Evolutionary conservation across 1,284 basidiomycete genomes (phyloP), one percentile per base, ranked within the genome.

Genomic region (Ganoderma leucocontextum): DNA sequence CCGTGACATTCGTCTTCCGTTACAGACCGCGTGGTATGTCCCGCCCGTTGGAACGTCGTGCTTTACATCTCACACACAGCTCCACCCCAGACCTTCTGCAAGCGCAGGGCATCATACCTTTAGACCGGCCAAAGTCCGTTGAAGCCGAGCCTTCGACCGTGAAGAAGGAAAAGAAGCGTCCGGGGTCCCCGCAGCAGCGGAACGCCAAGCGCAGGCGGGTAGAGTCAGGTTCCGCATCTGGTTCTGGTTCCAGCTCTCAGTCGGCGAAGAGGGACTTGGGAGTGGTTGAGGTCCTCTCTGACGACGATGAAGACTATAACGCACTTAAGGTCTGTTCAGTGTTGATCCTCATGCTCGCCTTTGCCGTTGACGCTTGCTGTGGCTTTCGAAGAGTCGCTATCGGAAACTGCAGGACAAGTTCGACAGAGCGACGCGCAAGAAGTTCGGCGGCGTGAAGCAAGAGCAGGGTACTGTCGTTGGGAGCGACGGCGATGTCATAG

Each of bases 101-200:
- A 60, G 66, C 66, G 38, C 66, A 67, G 53, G 66, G 55, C 15
- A 60, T 67, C 6, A 58, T 58, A 47, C 66, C 66, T 53, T 36
- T 10, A 22, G 62, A 42, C 25, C 29, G 36, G 22, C 33, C 25
- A 6, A 36, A 62, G n/a, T 22, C 35, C 4, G 9, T 12, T 12
- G 52, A 58, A 9, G 52, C 62, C 2, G 57, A 36, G 4, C 36
- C 61, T 7, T 59, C 60, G 13, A 29, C 5, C n/a, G 65, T 44
- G 15, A 58, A 57, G 17, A n/a, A n/a, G 19, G 59, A 53, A 13
- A 61, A 55, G 12, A 66, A 59, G 36, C 60, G 61, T 36, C 53
- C 35, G 22, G 58, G 58, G 1, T 41, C 58, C 22, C 58, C 38
- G n/a, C 19, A 41, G 7, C 17, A 39, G 38, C 38, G n/a, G 9